phyloP scores from a whole-genome alignment of 192 early-diverging fungal genomes.

The Backusella luteola region DNA sequence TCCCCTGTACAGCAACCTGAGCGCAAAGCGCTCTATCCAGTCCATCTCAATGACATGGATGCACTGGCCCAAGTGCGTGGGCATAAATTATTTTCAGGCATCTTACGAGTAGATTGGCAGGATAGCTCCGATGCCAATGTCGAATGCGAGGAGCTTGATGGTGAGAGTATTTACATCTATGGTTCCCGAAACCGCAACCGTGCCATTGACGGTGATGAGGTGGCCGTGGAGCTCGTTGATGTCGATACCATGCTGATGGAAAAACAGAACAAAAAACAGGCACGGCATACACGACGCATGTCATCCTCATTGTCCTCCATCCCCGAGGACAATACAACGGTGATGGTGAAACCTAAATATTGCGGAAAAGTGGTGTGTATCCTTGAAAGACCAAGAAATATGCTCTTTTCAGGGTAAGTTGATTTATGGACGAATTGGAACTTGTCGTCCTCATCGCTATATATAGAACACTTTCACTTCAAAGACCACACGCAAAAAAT shows the following conservation, averaged over 20 bases:
- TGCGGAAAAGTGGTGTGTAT: conserved; percentile 51
- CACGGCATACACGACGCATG: conserved; percentile 43
- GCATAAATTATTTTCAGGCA: conserved; percentile 59
- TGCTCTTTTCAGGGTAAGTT: conserved; percentile 48
- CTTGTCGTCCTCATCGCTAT: not conserved
- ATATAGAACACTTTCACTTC: conserved; percentile 13
- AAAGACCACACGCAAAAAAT: not conserved
- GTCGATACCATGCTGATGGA: conserved; percentile 56
- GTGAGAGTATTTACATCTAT: conserved; percentile 70
- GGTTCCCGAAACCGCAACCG: conserved; percentile 71
- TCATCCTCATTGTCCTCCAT: conserved; percentile 39
- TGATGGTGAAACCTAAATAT: conserved; percentile 41
- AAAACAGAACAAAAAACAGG: conserved; percentile 44
- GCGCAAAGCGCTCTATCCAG: conserved; percentile 41
- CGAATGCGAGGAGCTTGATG: conserved; percentile 61
- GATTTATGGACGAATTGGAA: no score
- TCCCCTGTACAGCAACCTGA: not conserved
- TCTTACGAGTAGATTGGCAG: conserved; percentile 76
- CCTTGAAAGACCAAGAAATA: conserved; percentile 43
- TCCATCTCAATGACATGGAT: conserved; percentile 45
- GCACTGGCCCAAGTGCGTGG: conserved; percentile 37
- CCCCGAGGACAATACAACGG: conserved; percentile 43
- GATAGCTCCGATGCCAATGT: conserved; percentile 86
- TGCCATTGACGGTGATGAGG: conserved; percentile 77
- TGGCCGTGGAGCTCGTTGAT: conserved; percentile 66